These are phyloP conservation scores for Pseudoturritis turrita DNA, from an alignment of 345 rosid species.

Conservation along the genomic window DNA sequence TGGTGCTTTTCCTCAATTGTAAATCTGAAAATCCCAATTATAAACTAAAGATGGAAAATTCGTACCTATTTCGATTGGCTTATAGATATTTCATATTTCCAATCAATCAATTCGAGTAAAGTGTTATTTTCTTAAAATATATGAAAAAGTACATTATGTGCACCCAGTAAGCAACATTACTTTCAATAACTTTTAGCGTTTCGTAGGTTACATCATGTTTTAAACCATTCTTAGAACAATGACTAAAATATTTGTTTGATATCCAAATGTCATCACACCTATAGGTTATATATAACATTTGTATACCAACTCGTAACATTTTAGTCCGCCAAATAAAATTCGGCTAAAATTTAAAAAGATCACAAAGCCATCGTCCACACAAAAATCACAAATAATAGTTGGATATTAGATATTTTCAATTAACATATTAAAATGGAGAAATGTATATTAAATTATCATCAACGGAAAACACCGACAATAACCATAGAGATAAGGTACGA, in stretches of 20 bases:
- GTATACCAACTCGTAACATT: not conserved
- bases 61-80: not conserved
- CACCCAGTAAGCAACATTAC: slow-evolving; percentile 11
- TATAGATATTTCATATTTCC: not conserved
- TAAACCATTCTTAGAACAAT: not conserved
- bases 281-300: not conserved
- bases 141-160: not conserved
- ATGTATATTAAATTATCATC: not conserved
- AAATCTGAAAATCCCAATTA: not conserved
- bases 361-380: not conserved
- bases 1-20: not conserved
- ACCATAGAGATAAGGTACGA: slow-evolving; percentile 19
- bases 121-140: not conserved
- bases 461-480: slow-evolving; percentile 25
- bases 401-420: not conserved
- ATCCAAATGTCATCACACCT: not conserved
- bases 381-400: not conserved
- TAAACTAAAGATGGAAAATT: not conserved
- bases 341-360: not conserved
- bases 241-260: not conserved
- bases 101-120: slow-evolving; percentile 2
- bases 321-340: too few relatives aligned
- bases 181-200: slow-evolving; percentile 18
- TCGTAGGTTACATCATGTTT: not conserved
- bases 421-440: slow-evolving; percentile 1